Evolutionary conservation across 768 basidiomycete species (phyloP).

Genomic region (Leccinum uliginosum): DNA sequence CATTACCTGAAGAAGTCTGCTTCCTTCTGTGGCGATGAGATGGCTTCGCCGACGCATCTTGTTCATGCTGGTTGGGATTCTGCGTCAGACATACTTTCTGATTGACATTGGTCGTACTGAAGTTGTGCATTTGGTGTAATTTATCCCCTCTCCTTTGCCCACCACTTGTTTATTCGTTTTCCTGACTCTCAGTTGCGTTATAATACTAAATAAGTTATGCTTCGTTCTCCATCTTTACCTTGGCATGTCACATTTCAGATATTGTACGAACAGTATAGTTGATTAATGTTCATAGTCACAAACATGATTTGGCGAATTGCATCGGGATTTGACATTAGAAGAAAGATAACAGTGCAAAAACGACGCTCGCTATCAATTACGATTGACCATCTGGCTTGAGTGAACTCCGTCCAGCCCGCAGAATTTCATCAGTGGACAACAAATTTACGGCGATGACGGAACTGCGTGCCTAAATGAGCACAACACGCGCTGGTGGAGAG

Average conservation of each 20-base stretch:
- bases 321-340: conserved; percentile 12
- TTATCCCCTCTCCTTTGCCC: conserved; percentile 16
- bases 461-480: conserved; percentile 39
- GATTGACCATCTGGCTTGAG: conserved; percentile 75
- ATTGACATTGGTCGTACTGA: conserved; percentile 20
- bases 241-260: conserved; percentile 13
- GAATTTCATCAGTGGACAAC: conserved; percentile 92
- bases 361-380: conserved; percentile 28
- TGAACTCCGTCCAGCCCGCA: conserved; percentile 84
- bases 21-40: conserved; percentile 36
- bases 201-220: conserved; percentile 29
- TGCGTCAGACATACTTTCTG: conserved; percentile 38
- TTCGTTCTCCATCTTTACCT: conserved; percentile 9
- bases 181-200: conserved; percentile 15
- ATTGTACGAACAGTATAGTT: conserved; percentile 28
- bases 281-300: conserved; percentile 29
- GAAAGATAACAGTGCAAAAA: conserved; percentile 20
- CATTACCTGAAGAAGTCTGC: conserved; percentile 37
- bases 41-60: conserved; percentile 45
- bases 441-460: conserved; percentile 95
- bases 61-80: conserved; percentile 58
- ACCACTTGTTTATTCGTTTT: conserved; percentile 17
- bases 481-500: conserved; percentile 15
- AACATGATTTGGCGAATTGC: conserved; percentile 12
- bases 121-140: conserved; percentile 16